phyloP scores from a whole-genome alignment of 768 basidiomycete species.

The Suillus placidus region DNA sequence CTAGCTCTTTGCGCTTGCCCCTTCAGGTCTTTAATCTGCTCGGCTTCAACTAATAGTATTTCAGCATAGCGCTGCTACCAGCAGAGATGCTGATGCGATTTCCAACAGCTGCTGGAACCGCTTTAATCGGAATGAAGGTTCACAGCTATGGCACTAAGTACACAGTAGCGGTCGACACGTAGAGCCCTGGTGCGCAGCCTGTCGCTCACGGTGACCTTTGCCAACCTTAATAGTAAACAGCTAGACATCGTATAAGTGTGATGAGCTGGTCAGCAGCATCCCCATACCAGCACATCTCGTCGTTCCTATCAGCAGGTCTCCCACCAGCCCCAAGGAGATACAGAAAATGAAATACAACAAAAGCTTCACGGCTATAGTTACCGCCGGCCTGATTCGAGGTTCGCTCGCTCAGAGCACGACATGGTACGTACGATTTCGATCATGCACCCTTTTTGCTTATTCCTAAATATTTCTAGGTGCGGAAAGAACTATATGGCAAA shows the following conservation, averaged over 20 bases:
- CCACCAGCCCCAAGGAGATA: too few relatives aligned
- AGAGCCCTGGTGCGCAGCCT: neutral
- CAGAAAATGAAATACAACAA: conserved; percentile 21
- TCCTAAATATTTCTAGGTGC: conserved; percentile 40
- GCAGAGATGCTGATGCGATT: neutral
- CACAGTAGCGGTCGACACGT: neutral
- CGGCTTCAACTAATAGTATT: neutral
- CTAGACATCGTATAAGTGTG: neutral
- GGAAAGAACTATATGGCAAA: conserved; percentile 51
- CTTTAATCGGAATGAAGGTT: too few relatives aligned
- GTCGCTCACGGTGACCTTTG: neutral
- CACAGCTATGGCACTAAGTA: neutral
- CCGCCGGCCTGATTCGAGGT: conserved; percentile 10
- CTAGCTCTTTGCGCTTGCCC: neutral
- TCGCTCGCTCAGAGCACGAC: conserved; percentile 22
- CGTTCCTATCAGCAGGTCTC: neutral
- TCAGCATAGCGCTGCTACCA: neutral
- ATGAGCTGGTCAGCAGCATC: neutral
- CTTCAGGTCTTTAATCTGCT: neutral
- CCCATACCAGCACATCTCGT: neutral
- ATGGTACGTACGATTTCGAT: conserved; percentile 21
- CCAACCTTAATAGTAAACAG: neutral
- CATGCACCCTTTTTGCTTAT: neutral
- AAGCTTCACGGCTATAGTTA: conserved; percentile 16
- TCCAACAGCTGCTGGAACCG: too few relatives aligned